Evolutionary conservation across 306 rosid species (phyloP).

Genomic region (Vicia faba): DNA sequence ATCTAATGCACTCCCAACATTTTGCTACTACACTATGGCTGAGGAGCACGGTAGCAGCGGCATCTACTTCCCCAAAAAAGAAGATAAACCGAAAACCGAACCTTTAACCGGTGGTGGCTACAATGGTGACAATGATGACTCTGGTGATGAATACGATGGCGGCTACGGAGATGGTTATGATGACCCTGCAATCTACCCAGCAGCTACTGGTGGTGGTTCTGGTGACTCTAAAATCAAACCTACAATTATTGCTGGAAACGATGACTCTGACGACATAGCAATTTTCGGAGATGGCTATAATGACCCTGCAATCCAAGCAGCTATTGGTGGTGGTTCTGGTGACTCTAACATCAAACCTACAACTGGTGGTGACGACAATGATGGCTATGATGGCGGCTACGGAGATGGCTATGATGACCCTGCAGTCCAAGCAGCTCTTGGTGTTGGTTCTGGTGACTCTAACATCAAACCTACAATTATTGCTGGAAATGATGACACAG

Average conservation of each 20-base stretch:
- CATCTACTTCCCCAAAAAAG: constrained; percentile 56
- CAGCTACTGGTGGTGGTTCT: neutral
- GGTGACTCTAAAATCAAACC: neutral
- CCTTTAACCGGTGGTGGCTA: neutral
- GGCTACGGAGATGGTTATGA: neutral
- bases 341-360: constrained; percentile 10
- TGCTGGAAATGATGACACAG: neutral
- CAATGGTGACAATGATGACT: neutral
- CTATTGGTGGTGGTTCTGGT: neutral
- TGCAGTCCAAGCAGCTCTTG: neutral
- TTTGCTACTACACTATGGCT: constrained; percentile 51
- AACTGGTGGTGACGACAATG: neutral
- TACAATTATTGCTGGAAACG: neutral
- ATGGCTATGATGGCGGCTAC: neutral
- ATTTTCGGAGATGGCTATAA: neutral
- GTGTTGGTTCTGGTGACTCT: constrained; percentile 7
- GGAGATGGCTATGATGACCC: neutral
- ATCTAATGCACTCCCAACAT: neutral
- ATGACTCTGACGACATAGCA: constrained; percentile 12
- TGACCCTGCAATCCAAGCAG: no score
- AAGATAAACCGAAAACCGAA: neutral
- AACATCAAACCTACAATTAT: neutral
- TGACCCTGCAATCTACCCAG: no score
- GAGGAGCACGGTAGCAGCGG: constrained; percentile 53
- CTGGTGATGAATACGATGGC: neutral